Evolutionary conservation across 192 early-diverging fungal genomes (phyloP).

Genomic region (Paraglomus brasilianum): DNA sequence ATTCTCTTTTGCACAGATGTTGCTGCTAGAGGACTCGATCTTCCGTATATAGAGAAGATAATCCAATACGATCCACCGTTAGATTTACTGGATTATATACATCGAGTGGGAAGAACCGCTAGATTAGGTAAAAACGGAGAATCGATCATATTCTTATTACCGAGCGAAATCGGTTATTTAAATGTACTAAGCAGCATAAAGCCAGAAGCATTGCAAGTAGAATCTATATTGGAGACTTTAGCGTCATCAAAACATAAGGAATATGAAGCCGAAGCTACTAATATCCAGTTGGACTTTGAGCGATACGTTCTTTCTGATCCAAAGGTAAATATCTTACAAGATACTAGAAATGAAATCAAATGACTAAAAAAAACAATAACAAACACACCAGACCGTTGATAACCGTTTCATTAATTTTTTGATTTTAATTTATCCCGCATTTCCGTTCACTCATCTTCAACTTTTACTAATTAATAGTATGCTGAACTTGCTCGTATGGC

Average conservation of each 20-base stretch:
- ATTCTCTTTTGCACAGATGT: slow-evolving; percentile 96
- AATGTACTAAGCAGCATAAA: slow-evolving; percentile 60
- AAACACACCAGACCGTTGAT: background rate
- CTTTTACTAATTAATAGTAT: slow-evolving; percentile 39
- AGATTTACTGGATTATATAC: slow-evolving; percentile 94
- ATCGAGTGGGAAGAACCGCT: slow-evolving; percentile 96
- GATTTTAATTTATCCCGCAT: slow-evolving; percentile 33
- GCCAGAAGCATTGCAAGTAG: slow-evolving; percentile 50
- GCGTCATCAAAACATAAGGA: slow-evolving; percentile 53
- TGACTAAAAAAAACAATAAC: background rate
- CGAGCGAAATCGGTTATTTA: slow-evolving; percentile 82
- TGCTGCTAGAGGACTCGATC: slow-evolving; percentile 94
- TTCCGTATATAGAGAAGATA: slow-evolving; percentile 88
- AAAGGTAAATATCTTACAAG: slow-evolving; percentile 45
- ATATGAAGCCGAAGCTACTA: slow-evolving; percentile 49
- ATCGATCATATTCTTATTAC: slow-evolving; percentile 84
- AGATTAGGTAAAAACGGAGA: slow-evolving; percentile 87
- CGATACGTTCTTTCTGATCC: slow-evolving; percentile 63
- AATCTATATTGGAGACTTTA: slow-evolving; percentile 58
- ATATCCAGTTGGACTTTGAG: slow-evolving; percentile 63
- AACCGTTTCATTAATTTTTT: slow-evolving; percentile 21
- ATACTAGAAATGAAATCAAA: no score
- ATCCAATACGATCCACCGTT: slow-evolving; percentile 96
- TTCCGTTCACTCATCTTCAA: slow-evolving; percentile 1
- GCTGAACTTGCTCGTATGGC: slow-evolving; percentile 73